phyloP scores from a whole-genome alignment of 768 basidiomycete species.

The Hericium rajendrae region DNA sequence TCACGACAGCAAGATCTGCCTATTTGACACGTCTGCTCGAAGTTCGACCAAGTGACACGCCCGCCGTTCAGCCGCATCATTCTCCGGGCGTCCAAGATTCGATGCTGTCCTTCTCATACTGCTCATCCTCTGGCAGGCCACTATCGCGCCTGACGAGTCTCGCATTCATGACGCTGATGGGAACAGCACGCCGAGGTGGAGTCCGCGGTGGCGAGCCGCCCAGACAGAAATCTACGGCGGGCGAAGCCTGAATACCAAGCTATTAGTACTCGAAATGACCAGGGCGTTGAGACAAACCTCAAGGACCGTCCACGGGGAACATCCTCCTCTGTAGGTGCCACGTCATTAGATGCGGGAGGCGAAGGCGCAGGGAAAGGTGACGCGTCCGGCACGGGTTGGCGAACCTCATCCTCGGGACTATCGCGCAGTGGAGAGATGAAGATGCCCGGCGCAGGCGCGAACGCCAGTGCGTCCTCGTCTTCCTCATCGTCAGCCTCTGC shows the following conservation, averaged over 20 bases:
- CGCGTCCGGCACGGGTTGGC: too few relatives aligned
- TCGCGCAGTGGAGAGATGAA: slow-evolving; percentile 23
- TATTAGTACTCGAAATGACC: too few relatives aligned
- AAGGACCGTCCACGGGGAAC: too few relatives aligned
- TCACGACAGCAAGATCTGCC: too few relatives aligned
- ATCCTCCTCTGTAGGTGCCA: too few relatives aligned
- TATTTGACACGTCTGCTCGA: too few relatives aligned
- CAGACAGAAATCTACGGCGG: too few relatives aligned
- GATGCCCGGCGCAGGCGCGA: slow-evolving; percentile 18
- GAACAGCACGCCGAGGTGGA: neutral
- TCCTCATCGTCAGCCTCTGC: neutral
- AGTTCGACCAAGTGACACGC: neutral
- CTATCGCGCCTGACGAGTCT: neutral
- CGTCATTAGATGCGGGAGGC: too few relatives aligned
- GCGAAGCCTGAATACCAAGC: too few relatives aligned
- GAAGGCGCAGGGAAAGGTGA: too few relatives aligned
- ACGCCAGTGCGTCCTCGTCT: neutral
- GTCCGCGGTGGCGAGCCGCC: too few relatives aligned
- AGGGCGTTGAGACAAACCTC: too few relatives aligned
- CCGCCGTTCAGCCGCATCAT: neutral
- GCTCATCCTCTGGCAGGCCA: neutral
- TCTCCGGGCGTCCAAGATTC: neutral
- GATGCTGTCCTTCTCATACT: neutral
- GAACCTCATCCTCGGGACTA: neutral
- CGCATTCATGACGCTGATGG: neutral